Evolutionary conservation across 352 stramenopile genomes (phyloP).

Genomic region (Globisporangium parvum): DNA sequence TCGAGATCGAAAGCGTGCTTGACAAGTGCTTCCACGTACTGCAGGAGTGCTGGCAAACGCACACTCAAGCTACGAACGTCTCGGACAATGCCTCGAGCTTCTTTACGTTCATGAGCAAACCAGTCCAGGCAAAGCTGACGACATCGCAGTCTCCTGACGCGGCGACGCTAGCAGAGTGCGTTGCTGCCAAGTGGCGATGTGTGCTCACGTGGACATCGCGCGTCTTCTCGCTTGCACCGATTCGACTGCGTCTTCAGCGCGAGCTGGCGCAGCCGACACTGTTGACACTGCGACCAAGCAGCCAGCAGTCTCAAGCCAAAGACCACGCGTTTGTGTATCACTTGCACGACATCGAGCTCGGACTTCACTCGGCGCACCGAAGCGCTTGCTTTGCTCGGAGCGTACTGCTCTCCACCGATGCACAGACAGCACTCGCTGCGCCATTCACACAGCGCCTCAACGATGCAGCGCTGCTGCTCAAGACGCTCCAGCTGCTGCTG

Average conservation of each 20-base stretch:
- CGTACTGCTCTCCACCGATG: conserved; percentile 5
- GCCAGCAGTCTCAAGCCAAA: conserved; percentile 1
- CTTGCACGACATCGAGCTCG: conserved; percentile 31
- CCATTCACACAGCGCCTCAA: conserved; percentile 19
- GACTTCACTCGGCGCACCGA: conserved; percentile 8
- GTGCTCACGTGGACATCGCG: conserved; percentile 22
- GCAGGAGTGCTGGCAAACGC: conserved; percentile 31
- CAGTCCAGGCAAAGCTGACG: background rate
- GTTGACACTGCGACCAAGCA: conserved; percentile 12
- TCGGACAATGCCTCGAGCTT: conserved; percentile 30
- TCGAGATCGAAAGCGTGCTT: conserved; percentile 20
- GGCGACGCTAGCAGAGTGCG: conserved; percentile 14
- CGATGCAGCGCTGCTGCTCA: conserved; percentile 39
- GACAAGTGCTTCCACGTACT: conserved; percentile 45
- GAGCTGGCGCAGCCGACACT: conserved; percentile 25
- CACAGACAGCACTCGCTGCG: conserved; percentile 7
- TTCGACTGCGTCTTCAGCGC: conserved; percentile 27
- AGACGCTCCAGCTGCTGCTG: conserved; percentile 35
- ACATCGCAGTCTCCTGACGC: conserved; percentile 5
- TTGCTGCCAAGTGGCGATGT: conserved; percentile 17
- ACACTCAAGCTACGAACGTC: conserved; percentile 15
- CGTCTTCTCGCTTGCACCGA: conserved; percentile 15
- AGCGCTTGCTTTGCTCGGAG: conserved; percentile 3
- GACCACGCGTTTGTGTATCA: conserved; percentile 39
- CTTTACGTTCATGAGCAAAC: conserved; percentile 42